Evolutionary conservation across 805 yeast species (phyloP).

Genomic region (Lipomyces chichibuensis): DNA sequence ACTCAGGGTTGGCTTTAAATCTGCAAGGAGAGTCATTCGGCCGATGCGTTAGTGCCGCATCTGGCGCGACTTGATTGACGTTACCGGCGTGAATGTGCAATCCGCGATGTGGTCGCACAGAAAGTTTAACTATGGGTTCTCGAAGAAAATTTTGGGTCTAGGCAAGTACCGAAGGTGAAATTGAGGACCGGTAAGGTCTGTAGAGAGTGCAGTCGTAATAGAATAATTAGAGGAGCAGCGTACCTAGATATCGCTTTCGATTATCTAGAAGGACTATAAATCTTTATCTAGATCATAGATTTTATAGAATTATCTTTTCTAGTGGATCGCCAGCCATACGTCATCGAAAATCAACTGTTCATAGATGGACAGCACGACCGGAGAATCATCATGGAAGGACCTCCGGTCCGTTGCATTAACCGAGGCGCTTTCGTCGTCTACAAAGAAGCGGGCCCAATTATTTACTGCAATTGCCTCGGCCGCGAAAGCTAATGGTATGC

Average conservation of each 20-base stretch:
- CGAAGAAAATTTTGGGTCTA: conserved; percentile 5
- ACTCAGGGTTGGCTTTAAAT: background rate
- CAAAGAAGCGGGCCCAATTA: conserved; percentile 25
- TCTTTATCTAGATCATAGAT: background rate
- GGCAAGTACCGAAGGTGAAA: background rate
- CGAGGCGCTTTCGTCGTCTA: conserved; percentile 33
- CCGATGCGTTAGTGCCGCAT: background rate
- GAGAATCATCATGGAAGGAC: conserved; percentile 28
- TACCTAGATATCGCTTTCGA: background rate
- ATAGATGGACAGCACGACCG: conserved; percentile 19
- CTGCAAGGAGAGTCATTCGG: background rate
- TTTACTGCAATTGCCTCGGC: conserved; percentile 26
- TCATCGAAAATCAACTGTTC: background rate
- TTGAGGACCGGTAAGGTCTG: background rate
- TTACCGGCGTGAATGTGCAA: background rate
- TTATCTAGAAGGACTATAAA: background rate
- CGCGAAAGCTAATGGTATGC: conserved; percentile 23
- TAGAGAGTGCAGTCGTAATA: background rate
- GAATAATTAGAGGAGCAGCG: background rate
- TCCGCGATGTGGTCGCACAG: background rate
- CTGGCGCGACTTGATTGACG: background rate
- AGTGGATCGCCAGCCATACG: background rate
- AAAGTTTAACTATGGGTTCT: background rate
- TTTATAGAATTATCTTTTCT: background rate
- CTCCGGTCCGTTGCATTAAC: conserved; percentile 21